These are phyloP conservation scores for Bipolaris victoriae DNA, from an alignment of 2,329 filamentous ascomycete species.

Conservation along the genomic window DNA sequence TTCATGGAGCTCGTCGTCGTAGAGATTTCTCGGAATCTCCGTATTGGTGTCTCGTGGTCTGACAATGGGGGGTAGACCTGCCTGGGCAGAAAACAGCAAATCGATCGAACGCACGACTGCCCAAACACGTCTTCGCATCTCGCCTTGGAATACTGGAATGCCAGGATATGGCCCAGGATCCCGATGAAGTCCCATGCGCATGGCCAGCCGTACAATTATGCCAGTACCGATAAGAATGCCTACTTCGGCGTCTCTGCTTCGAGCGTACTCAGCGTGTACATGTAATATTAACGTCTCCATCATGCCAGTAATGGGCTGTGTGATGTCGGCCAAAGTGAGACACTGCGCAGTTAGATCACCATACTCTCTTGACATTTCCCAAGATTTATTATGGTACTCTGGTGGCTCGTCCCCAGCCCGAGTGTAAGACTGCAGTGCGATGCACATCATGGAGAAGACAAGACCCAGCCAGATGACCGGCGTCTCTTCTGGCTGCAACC, in stretches of 20 bases:
- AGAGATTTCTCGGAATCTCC: slow-evolving; percentile 75
- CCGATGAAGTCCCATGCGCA: slow-evolving; percentile 79
- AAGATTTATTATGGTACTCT: slow-evolving; percentile 73
- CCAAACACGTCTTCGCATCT: slow-evolving; percentile 70
- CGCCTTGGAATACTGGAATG: slow-evolving; percentile 75
- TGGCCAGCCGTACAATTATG: slow-evolving; percentile 66
- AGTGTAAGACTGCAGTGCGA: slow-evolving; percentile 80
- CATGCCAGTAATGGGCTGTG: slow-evolving; percentile 73
- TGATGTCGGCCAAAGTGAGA: slow-evolving; percentile 77
- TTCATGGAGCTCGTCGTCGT: slow-evolving; percentile 79
- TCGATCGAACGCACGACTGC: slow-evolving; percentile 75
- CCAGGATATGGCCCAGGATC: slow-evolving; percentile 76
- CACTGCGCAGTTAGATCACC: slow-evolving; percentile 78
- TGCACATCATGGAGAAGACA: slow-evolving; percentile 75
- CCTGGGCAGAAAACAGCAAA: slow-evolving; percentile 77
- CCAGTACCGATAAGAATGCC: slow-evolving; percentile 67
- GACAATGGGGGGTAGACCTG: slow-evolving; percentile 68
- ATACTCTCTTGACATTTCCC: slow-evolving; percentile 61
- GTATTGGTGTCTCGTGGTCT: slow-evolving; percentile 77
- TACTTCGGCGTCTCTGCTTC: slow-evolving; percentile 74
- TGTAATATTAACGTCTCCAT: slow-evolving; percentile 81
- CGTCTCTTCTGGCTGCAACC: slow-evolving; percentile 74
- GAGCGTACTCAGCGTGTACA: slow-evolving; percentile 75
- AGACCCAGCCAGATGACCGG: slow-evolving; percentile 79
- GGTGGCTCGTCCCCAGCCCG: slow-evolving; percentile 80